Base-by-base conservation (phyloP, 805 yeast species). In the Cephaloascus albidus region DNA sequence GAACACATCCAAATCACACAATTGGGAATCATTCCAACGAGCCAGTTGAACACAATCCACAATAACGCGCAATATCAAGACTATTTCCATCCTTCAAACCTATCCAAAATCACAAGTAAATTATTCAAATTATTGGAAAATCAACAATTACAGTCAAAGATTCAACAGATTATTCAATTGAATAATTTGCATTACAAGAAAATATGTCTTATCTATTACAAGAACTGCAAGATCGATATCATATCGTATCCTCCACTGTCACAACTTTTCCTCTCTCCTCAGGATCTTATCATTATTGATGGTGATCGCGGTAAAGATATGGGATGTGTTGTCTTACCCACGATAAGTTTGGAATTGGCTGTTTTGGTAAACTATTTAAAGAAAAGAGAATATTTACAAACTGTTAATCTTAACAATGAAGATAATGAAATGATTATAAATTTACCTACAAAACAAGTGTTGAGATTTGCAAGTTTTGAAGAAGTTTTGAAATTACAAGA, bases 271-370 rank as follows among this genome's bases (percentile, higher is more conserved):
- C 61, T 84, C 43, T 70, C 67, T 44, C 66, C 74, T 35, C 68
- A 74, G 40, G 93, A 85, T 57, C 66, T 84, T 51, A 84, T 83
- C 8, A 77, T 84, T 16, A 81, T 82, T 41, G 93, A 85, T 59
- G 94, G 93, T 40, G 94, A 85, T 54, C 67, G 93, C 44, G 94
- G 94, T 20, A 81, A 81, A 50, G 94, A 85, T 56, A 57, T 85
- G 45, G 90, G 80, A 8, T 73, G 78, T 73, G 76, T 84, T 35
- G 60, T 83, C 20, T 83, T 81, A 44, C 86, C 90, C 1, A 56
- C 68, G 33, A 70, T 83, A 23, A 72, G 69, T 35, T 65, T 81
- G 40, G 74, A 80, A 43, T 63, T 79, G 54, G 90, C 90, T 2
- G 68, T 83, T 36, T 68, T 85, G 42, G 73, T 84, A 52, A 83